Conservation (phyloP, 73 alveolate species). For the Paramecium sonneborni region DNA sequence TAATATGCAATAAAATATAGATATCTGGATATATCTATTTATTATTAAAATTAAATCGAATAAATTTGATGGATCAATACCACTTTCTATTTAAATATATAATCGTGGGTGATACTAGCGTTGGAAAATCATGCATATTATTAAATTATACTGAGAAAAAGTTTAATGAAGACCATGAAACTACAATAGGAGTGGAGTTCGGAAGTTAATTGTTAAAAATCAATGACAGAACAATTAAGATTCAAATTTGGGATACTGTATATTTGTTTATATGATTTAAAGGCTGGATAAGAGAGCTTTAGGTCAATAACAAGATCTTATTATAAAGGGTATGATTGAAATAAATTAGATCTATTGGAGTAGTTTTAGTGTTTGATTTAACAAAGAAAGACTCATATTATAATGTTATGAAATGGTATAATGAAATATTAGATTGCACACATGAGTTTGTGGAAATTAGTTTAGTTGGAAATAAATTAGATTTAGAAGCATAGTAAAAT, state of each 20-base stretch:
- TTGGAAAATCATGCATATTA: constrained; percentile 70
- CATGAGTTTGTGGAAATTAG: constrained; percentile 72
- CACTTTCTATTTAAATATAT: constrained; percentile 35
- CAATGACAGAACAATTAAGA: constrained; percentile 65
- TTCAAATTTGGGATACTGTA: constrained; percentile 68
- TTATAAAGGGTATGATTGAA: constrained; percentile 64
- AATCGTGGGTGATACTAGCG: constrained; percentile 67
- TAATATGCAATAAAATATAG: too few species aligned
- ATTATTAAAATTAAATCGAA: neutral
- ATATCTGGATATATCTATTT: neutral
- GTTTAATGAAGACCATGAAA: constrained; percentile 71
- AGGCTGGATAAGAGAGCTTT: constrained; percentile 82
- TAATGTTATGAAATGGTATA: constrained; percentile 70
- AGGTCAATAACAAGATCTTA: constrained; percentile 71
- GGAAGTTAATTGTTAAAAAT: constrained; percentile 66
- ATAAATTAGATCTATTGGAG: constrained; percentile 69
- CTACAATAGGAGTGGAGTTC: constrained; percentile 79
- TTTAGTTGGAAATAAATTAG: constrained; percentile 84
- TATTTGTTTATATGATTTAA: neutral
- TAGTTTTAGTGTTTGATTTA: constrained; percentile 74
- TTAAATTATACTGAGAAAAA: constrained; percentile 69
- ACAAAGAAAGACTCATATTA: constrained; percentile 71
- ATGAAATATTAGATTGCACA: constrained; percentile 68
- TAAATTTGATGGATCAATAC: constrained; percentile 14
- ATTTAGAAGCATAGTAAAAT: constrained; percentile 53